Evolutionary conservation across 1,284 basidiomycete genomes (phyloP).

Genomic region (Sporisorium reilianum): DNA sequence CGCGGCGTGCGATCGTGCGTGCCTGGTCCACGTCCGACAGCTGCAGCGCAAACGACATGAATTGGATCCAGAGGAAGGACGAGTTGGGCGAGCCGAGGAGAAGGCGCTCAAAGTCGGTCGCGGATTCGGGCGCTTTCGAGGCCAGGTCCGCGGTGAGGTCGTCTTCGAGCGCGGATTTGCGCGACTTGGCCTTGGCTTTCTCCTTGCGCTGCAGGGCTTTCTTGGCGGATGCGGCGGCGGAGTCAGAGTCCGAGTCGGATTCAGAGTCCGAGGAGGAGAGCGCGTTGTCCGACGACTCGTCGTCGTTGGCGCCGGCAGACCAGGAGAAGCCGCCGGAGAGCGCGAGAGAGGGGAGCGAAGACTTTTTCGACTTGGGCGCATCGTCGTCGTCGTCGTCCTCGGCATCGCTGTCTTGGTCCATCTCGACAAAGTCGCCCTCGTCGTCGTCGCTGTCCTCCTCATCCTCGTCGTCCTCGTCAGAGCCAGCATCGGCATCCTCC

Average conservation of each 20-base stretch:
- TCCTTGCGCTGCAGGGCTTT: conserved; percentile 41
- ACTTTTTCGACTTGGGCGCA: conserved; percentile 21
- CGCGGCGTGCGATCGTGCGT: conserved; percentile 84
- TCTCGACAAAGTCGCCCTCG: conserved; percentile 49
- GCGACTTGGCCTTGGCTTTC: conserved; percentile 30
- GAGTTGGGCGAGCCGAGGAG: conserved; percentile 96
- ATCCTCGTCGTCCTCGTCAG: conserved; percentile 52
- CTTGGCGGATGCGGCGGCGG: conserved; percentile 70
- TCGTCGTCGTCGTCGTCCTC: conserved; percentile 49
- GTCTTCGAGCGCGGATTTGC: conserved; percentile 42
- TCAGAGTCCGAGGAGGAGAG: conserved; percentile 20
- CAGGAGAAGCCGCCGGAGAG: conserved; percentile 73
- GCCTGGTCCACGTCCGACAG: conserved; percentile 96
- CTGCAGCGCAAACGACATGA: conserved; percentile 98
- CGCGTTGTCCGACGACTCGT: conserved; percentile 15
- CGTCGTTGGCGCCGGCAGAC: conserved; percentile 70
- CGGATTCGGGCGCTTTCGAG: conserved; percentile 79
- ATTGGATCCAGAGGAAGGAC: conserved; percentile 98
- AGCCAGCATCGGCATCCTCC: conserved; percentile 51
- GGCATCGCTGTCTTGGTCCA: conserved; percentile 58
- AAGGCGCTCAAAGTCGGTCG: conserved; percentile 92
- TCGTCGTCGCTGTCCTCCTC: conserved; percentile 43
- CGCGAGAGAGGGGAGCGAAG: conserved; percentile 67
- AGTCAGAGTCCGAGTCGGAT: conserved; percentile 31
- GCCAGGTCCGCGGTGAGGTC: conserved; percentile 64